A percentile compares a stretch with the other conserved stretches of the same genome.
Conservation (phyloP, 2,329 filamentous ascomycete species). For the Neurospora sp. region DNA sequence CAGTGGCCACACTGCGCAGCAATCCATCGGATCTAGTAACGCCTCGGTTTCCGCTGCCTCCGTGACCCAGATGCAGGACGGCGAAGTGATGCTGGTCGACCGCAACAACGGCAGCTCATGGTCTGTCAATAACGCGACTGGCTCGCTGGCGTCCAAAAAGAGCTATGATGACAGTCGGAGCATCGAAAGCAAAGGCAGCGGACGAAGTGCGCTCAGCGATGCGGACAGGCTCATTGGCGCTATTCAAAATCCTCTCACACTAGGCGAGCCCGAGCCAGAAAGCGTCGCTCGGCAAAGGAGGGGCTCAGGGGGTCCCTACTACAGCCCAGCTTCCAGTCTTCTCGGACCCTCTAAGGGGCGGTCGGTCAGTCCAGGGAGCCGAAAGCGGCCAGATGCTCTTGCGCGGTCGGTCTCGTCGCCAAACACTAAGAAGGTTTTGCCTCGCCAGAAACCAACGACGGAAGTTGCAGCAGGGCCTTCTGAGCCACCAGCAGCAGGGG, state of each 20-base stretch:
- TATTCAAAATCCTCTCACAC: slow-evolving; percentile 49
- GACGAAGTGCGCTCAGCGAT: slow-evolving; percentile 46
- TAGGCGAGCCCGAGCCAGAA: slow-evolving; percentile 21
- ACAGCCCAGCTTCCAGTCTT: not conserved
- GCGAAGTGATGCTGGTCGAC: slow-evolving; percentile 56
- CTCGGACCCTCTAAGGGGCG: slow-evolving; percentile 1
- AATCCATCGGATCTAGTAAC: slow-evolving; percentile 15
- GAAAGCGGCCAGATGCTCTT: not conserved
- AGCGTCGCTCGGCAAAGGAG: slow-evolving; percentile 4
- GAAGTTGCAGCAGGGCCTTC: not conserved
- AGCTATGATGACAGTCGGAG: slow-evolving; percentile 31
- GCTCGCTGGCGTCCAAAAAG: slow-evolving; percentile 16
- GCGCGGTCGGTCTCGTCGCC: slow-evolving; percentile 11
- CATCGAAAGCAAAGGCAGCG: slow-evolving; percentile 37
- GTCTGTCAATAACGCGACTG: slow-evolving; percentile 9
- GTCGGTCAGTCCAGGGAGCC: slow-evolving; percentile 7
- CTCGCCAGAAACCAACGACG: not conserved
- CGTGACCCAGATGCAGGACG: slow-evolving; percentile 23
- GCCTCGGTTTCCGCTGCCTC: slow-evolving; percentile 23
- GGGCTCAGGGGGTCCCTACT: slow-evolving; percentile 7
- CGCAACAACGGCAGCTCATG: slow-evolving; percentile 23
- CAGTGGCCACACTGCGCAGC: slow-evolving; percentile 1
- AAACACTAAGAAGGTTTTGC: not conserved
- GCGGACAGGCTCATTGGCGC: slow-evolving; percentile 64
- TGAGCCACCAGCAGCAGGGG: slow-evolving; percentile 18